These are phyloP conservation scores for Exophiala sp. DNA, from an alignment of 2,329 filamentous ascomycete species.

Conservation along the genomic window DNA sequence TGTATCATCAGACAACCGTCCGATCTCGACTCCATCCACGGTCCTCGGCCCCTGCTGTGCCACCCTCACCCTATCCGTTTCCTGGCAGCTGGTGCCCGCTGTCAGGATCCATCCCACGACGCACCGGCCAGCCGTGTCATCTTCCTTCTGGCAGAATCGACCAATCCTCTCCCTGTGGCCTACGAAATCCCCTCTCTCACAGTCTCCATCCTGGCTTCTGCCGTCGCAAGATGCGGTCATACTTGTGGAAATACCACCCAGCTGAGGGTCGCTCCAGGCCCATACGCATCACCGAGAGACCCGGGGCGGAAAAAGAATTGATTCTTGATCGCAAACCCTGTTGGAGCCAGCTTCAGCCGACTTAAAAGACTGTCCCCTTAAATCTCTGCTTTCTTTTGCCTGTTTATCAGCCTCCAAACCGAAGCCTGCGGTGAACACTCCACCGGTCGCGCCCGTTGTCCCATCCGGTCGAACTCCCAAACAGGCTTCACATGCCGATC, in stretches of 20 bases:
- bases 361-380: background rate
- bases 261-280: background rate
- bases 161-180: conserved; percentile 4
- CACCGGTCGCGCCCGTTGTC: background rate
- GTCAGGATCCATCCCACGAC: background rate
- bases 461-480: conserved; percentile 5
- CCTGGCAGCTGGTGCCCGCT: background rate
- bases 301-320: background rate
- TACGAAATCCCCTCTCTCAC: background rate
- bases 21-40: background rate
- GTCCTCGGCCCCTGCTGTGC: background rate
- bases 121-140: background rate
- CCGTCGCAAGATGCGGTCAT: conserved; percentile 1
- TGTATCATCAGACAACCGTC: background rate
- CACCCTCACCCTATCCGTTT: background rate
- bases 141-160: conserved; percentile 1
- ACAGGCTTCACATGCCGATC: conserved; percentile 19
- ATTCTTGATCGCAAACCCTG: conserved; percentile 1
- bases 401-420: background rate
- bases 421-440: background rate
- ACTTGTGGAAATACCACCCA: background rate
- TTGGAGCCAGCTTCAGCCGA: background rate
- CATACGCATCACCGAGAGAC: background rate
- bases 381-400: background rate
- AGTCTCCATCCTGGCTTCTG: conserved; percentile 1